These are phyloP conservation scores for Collybiopsis confluens DNA, from an alignment of 768 basidiomycete species.

Conservation along the genomic window DNA sequence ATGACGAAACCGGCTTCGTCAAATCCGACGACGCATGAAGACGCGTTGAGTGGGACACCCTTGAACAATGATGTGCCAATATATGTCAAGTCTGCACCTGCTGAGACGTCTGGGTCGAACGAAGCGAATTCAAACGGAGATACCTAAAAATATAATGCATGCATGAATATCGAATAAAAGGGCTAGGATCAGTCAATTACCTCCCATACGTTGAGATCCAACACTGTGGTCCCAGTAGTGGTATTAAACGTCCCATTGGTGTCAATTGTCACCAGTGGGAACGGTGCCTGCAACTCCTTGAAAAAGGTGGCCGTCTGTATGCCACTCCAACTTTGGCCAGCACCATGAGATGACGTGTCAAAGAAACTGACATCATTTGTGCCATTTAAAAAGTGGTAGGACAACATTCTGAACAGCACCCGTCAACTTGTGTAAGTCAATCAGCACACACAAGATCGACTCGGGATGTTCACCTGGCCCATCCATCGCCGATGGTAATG, in stretches of 20 bases:
- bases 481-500: slow-evolving; percentile 62
- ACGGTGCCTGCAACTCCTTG: slow-evolving; percentile 47
- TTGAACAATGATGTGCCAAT: slow-evolving; percentile 62
- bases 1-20: slow-evolving; percentile 74
- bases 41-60: slow-evolving; percentile 48
- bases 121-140: slow-evolving; percentile 68
- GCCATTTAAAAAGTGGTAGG: slow-evolving; percentile 71
- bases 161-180: too few species aligned
- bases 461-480: slow-evolving; percentile 21
- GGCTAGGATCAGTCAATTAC: too few species aligned
- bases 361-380: slow-evolving; percentile 58
- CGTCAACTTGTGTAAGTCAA: not conserved
- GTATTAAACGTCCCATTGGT: slow-evolving; percentile 46
- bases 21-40: slow-evolving; percentile 68
- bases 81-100: slow-evolving; percentile 59
- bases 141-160: too few species aligned
- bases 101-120: slow-evolving; percentile 68
- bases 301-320: slow-evolving; percentile 50
- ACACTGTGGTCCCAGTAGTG: slow-evolving; percentile 31
- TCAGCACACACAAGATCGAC: not conserved
- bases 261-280: slow-evolving; percentile 63
- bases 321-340: slow-evolving; percentile 67
- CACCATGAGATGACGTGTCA: slow-evolving; percentile 58
- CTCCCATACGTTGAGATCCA: slow-evolving; percentile 53
- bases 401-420: slow-evolving; percentile 57